Base-by-base conservation (phyloP, 2,329 filamentous ascomycete genomes). In the Ceratocystis variospora region DNA sequence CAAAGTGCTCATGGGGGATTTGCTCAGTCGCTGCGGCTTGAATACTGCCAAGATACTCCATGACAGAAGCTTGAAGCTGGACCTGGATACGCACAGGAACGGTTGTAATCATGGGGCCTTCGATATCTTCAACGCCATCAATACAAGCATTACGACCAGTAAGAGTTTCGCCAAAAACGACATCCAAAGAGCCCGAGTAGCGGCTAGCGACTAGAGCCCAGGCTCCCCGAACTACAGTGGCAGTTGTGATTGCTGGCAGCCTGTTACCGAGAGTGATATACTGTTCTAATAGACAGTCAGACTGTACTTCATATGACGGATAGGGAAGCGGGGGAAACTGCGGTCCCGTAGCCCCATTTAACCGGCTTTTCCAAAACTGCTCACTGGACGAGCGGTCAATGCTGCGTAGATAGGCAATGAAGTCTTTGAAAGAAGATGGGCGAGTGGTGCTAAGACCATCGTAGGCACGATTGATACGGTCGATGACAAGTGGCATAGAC, bases 1-100 rank as follows among this genome's bases (percentile, higher is more conserved):
- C 83, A 62, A 81, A 78, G 71, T 89, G 85, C 72, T 89, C 83
- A 71, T 87, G 81, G 0, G 84, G 81, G 5, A 87, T 86, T 69
- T 83, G 80, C 2, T 78, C 74, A 0, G 83, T 77, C 0, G 80
- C 82, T 65, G 81, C 77, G 37, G 81, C 76, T 46, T 87, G 84
- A 1, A 88, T 78, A 1, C 76, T 73, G 53, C 81, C 76, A 2
- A 88, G 74, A 68, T 81, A 87, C 59, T 83, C 77, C 0, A 72
- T 71, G 1, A 84, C 76, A 0, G 76, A 76, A 0, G 72, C 71
- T 3, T 77, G 74, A 2, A 74, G 71, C 62, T 79, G 74, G 1
- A 83, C 72, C 0, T 74, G 74, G 1, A 85, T 74, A 17, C 81
- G 79, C 5, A 85, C 75, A 0, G 83, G 83, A 1, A 86, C 77